Percentiles rank a stretch among this genome's conserved stretches.
Evolutionary conservation across 352 stramenopile genomes (phyloP).

Genomic region (Thraustotheca clavata): DNA sequence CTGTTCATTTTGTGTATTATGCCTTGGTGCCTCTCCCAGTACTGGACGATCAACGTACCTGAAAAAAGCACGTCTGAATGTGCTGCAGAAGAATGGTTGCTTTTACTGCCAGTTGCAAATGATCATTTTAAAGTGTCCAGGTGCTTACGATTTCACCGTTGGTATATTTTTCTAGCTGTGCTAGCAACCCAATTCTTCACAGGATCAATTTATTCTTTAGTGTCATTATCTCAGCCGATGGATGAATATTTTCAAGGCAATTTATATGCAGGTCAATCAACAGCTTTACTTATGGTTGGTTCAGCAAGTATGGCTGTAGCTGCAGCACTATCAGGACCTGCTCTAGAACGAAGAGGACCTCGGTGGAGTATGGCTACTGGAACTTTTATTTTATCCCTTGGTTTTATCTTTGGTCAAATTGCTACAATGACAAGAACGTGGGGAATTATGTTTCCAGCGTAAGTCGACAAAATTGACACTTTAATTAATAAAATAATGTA

Average conservation of each 20-base stretch:
- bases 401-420: neutral
- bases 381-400: slow-evolving; percentile 1
- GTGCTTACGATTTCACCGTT: neutral
- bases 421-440: neutral
- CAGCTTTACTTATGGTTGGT: neutral
- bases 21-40: neutral
- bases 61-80: neutral
- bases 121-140: neutral
- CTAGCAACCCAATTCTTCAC: neutral
- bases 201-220: slow-evolving; percentile 5
- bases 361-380: slow-evolving; percentile 10
- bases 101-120: neutral
- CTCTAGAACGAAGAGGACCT: slow-evolving; percentile 17
- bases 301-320: neutral
- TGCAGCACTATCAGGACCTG: slow-evolving; percentile 2
- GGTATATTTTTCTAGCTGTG: neutral
- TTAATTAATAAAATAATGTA: neutral
- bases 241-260: neutral
- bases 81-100: neutral
- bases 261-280: neutral
- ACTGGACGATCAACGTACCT: slow-evolving; percentile 6
- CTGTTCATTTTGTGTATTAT: no score
- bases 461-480: neutral
- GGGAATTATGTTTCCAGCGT: slow-evolving; percentile 6
- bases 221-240: neutral